Evolutionary conservation across 805 yeast genomes (phyloP), one percentile per base, ranked within the genome.

Genomic region (Suhomyces faveliae): DNA sequence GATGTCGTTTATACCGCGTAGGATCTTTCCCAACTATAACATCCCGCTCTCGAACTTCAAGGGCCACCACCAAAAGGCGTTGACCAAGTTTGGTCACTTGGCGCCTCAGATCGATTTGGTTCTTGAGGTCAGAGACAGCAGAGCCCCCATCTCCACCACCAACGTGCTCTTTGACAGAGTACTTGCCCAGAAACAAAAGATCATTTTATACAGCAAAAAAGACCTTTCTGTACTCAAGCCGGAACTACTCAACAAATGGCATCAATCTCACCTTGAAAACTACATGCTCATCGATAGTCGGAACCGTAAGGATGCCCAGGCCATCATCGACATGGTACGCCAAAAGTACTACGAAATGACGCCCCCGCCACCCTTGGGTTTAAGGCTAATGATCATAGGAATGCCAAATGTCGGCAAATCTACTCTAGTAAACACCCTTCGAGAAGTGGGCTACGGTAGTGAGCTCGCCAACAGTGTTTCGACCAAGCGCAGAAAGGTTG

Each of bases 331-430:
- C 8, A 56, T 72, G 10, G 69, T 88, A 3, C 72, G 71, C 30
- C 72, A 76, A 45, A 67, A 69, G 45, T 76, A 78, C 56, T 52
- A 64, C 22, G 52, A 61, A 3, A 70, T 81, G 76, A 64, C 63
- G 15, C 89, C 92, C 0, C 80, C 84, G 1, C 95, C 96, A 0
- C 97, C 97, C 0, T 65, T 90, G 50, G 98, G 98, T 0, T 70
- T 87, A 42, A 67, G 90, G 19, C 65, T 87, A 48, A 73, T 91
- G 73, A 80, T 92, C 40, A 83, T 85, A 5, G 99, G 99, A 0
- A 87, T 94, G 94, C 99, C 99, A 1, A 94, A 94, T 62, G 96
- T 90, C n/a, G 99, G 99, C 0, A 94, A 94, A 65, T 87, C 96
- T 10, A 86, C 97, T 0, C 63, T 94, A 42, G 85, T 91, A 22